A percentile compares a stretch with the other conserved stretches of the same genome.
These are phyloP conservation scores for Amanita fuliginea DNA, from an alignment of 768 basidiomycete genomes.

Conservation along the genomic window DNA sequence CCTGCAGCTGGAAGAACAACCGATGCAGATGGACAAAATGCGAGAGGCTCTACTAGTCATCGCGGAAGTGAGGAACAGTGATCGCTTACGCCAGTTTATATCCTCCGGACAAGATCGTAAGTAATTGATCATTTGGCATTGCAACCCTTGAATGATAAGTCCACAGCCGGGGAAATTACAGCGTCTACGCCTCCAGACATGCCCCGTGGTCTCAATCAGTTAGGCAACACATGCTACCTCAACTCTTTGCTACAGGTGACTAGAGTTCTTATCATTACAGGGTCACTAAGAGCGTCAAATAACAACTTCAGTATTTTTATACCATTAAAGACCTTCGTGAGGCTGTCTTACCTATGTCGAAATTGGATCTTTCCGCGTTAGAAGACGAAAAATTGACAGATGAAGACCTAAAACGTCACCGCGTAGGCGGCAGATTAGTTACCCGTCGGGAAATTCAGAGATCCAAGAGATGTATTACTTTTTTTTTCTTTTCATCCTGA, in stretches of 20 bases:
- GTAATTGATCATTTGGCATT: constrained; percentile 19
- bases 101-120: constrained; percentile 65
- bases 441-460: constrained; percentile 73
- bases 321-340: constrained; percentile 87
- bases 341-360: constrained; percentile 52
- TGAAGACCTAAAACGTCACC: constrained; percentile 71
- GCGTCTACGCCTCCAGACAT: constrained; percentile 47
- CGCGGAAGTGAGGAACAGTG: constrained; percentile 64
- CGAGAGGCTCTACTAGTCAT: constrained; percentile 64
- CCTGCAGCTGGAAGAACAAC: constrained; percentile 57
- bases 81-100: constrained; percentile 54
- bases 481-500: constrained; percentile 1
- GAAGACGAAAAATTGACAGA: constrained; percentile 69
- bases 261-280: neutral
- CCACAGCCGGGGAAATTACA: constrained; percentile 54
- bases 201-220: constrained; percentile 80
- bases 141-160: neutral
- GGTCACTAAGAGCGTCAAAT: neutral
- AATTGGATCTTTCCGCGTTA: constrained; percentile 39
- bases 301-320: constrained; percentile 68
- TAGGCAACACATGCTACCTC: constrained; percentile 82
- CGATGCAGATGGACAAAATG: constrained; percentile 58
- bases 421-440: constrained; percentile 81
- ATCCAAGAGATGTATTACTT: constrained; percentile 67
- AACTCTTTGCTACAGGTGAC: constrained; percentile 68